Base-by-base conservation (phyloP, 768 basidiomycete genomes). In the Mrakia hoshinonis region DNA sequence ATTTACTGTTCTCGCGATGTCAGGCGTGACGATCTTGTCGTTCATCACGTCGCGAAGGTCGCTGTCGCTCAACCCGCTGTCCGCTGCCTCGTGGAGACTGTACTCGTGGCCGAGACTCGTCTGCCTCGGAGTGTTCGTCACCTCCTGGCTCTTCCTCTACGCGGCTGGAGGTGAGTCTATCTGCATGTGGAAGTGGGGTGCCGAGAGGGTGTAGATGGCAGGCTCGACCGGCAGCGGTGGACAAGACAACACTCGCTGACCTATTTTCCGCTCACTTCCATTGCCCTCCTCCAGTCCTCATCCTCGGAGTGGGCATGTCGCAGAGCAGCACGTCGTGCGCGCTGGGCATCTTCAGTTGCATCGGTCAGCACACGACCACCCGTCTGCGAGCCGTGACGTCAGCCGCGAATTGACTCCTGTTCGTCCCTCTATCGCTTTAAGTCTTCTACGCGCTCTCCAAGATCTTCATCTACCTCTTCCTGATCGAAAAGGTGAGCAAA, bases 371-470 rank as follows among this genome's bases (percentile, higher is more conserved):
- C 29, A 29, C 10, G 18, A 5, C 29, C 3, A 39, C 36, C 0
- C 22, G n/a, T 1, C 12, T 15, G 11, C 12, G 24, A 10, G 22
- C 1, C n/a, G 26, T 18, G 1, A 31, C 26, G 20, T 18, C 24
- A 9, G 36, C 20, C 0, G 18, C n/a, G 38, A 26, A 10, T 9
- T 7, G 38, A n/a, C 12, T 67, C 46, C 2, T 24, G 43, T 22
- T 15, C 24, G 4, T 31, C 18, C 24, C 43, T 65, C 5, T 58
- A 10, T 26, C 31, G 3, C 39, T 24, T 15, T 9, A 54, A 69
- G 69, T 67, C 47, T 72, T 72, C 52, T 72, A 72, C 47, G 70
- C 70, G 26, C 3, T 54, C n/a, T 72, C 70, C 22, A 72, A 72
- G 58, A 58, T 72, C 54, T 39, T 67, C 63, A 72, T 66, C 58